These are phyloP conservation scores for Tetrapyrgos nigripes DNA, from an alignment of 1,284 basidiomycete genomes.

Conservation along the genomic window DNA sequence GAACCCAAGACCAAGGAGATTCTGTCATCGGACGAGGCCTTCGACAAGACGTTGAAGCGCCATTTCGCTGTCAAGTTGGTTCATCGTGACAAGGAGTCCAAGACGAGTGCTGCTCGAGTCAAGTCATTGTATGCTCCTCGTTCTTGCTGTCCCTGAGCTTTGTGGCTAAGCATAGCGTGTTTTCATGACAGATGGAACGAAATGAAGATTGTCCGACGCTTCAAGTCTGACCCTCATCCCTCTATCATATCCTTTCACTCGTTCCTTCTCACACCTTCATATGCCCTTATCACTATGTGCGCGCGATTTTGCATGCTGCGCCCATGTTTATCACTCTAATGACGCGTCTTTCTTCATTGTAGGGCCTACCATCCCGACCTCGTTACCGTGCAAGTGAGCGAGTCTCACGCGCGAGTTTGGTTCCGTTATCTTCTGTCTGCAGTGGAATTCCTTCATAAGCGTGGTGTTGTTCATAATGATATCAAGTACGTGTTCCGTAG, in stretches of 20 bases:
- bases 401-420: conserved; percentile 81
- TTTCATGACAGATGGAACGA: conserved; percentile 78
- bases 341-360: conserved; percentile 18
- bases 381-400: conserved; percentile 85
- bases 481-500: conserved; percentile 73
- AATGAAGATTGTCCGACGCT: conserved; percentile 89
- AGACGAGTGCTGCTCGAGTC: conserved; percentile 86
- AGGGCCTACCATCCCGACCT: conserved; percentile 81
- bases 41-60: conserved; percentile 43
- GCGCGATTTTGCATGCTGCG: conserved; percentile 34
- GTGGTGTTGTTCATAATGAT: conserved; percentile 92
- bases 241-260: conserved; percentile 91
- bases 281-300: conserved; percentile 87
- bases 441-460: conserved; percentile 86
- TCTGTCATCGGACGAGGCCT: conserved; percentile 38
- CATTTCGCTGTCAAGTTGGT: conserved; percentile 92
- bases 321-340: background rate
- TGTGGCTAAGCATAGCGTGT: conserved; percentile 13
- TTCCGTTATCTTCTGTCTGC: conserved; percentile 87
- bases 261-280: conserved; percentile 91
- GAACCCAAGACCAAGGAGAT: conserved; percentile 58
- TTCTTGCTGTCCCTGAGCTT: conserved; percentile 8
- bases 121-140: conserved; percentile 71
- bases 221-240: conserved; percentile 86
- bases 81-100: conserved; percentile 66